These are phyloP conservation scores for Acephala macrosclerotiorum DNA, from an alignment of 2,329 filamentous ascomycete genomes.

Conservation along the genomic window DNA sequence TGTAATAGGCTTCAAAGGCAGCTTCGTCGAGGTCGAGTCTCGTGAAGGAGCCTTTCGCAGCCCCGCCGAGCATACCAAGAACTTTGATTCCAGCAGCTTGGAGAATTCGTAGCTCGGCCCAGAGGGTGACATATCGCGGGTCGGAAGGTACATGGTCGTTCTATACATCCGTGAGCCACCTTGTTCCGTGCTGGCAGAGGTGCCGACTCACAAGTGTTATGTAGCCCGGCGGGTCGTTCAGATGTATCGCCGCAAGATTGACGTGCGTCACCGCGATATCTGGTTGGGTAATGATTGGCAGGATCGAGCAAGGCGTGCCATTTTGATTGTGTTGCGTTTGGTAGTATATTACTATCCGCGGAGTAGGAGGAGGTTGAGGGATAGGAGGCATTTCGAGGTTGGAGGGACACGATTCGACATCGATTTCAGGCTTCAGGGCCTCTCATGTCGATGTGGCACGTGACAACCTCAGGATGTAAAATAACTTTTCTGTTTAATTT, in stretches of 20 bases:
- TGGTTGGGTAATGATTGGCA: constrained; percentile 56
- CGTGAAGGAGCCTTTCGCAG: constrained; percentile 76
- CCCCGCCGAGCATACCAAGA: constrained; percentile 87
- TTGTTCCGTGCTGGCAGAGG: constrained; percentile 79
- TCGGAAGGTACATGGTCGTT: constrained; percentile 81
- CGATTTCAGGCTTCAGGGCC: neutral
- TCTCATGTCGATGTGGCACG: too few relatives aligned
- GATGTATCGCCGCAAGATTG: constrained; percentile 85
- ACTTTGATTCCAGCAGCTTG: constrained; percentile 80
- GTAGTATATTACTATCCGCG: constrained; percentile 63
- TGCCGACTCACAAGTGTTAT: constrained; percentile 57
- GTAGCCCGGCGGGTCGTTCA: constrained; percentile 70
- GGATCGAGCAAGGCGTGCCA: constrained; percentile 63
- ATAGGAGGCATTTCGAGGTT: constrained; percentile 40
- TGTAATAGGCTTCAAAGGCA: constrained; percentile 77
- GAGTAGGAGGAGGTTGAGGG: constrained; percentile 32
- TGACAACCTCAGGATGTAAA: neutral
- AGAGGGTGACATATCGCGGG: constrained; percentile 73
- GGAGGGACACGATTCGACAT: neutral
- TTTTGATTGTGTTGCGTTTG: constrained; percentile 67
- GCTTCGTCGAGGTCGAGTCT: constrained; percentile 62
- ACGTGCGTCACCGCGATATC: constrained; percentile 77
- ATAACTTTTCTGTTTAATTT: too few relatives aligned
- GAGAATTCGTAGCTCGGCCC: constrained; percentile 77
- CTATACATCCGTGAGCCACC: constrained; percentile 53